These are phyloP conservation scores for Prunus fruticosa DNA, from an alignment of 306 rosid genomes.

Conservation along the genomic window DNA sequence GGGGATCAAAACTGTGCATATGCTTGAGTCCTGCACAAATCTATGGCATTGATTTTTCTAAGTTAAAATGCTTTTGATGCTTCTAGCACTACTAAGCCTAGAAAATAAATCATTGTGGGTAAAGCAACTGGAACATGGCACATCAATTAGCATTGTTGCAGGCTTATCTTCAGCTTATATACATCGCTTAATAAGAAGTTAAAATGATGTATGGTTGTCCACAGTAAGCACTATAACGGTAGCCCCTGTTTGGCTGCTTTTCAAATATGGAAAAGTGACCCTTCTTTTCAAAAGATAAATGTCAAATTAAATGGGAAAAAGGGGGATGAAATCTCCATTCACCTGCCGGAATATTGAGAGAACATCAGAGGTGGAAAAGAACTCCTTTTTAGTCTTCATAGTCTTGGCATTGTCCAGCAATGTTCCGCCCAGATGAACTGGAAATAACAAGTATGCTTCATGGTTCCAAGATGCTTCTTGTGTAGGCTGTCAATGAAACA, in stretches of 20 bases:
- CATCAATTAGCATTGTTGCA: not conserved
- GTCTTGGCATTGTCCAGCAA: conserved; percentile 79
- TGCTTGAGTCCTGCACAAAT: conserved; percentile 97
- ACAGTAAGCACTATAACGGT: not conserved
- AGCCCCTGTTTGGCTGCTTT: not conserved
- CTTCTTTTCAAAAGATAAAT: not conserved
- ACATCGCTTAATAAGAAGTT: not conserved
- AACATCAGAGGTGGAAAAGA: conserved; percentile 79
- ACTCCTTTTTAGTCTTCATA: conserved; percentile 81
- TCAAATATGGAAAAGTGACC: not conserved
- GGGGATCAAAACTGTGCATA: conserved; percentile 89
- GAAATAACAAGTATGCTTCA: conserved; percentile 94
- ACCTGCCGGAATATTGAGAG: conserved; percentile 95
- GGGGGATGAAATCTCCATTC: conserved; percentile 16
- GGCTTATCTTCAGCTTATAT: not conserved
- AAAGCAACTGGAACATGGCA: not conserved
- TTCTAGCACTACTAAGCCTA: not conserved
- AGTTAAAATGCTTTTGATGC: conserved; percentile 29
- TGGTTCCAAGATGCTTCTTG: conserved; percentile 85
- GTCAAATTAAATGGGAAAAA: not conserved
- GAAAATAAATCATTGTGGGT: conserved; percentile 1
- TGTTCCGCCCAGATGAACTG: conserved; percentile 98
- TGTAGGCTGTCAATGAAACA: conserved; percentile 58
- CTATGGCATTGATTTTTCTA: conserved; percentile 46
- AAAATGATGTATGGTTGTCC: not conserved